A percentile compares a stretch with the other conserved stretches of the same genome.
Conservation (phyloP, 805 yeast species). For the Huiozyma naganishii region DNA sequence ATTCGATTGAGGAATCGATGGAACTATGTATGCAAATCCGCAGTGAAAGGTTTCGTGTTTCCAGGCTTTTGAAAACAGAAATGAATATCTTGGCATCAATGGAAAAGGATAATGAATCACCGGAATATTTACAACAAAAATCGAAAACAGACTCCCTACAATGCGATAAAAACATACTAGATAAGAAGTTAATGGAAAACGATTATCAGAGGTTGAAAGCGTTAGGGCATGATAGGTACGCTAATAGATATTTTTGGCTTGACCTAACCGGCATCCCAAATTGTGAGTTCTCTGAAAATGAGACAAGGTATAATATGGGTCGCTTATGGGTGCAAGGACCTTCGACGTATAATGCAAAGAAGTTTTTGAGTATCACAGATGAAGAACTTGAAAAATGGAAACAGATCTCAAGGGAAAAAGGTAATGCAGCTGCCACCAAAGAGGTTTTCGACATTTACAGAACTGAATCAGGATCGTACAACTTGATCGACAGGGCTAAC, state of each 20-base stretch:
- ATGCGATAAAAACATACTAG: constrained; percentile 41
- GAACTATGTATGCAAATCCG: constrained; percentile 25
- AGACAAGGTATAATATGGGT: constrained; percentile 66
- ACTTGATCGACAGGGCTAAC: constrained; percentile 9
- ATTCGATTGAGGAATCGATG: constrained; percentile 23
- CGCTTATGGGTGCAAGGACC: constrained; percentile 92
- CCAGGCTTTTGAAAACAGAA: constrained; percentile 13
- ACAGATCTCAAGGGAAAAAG: constrained; percentile 9
- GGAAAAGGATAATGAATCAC: constrained; percentile 7
- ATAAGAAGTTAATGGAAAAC: constrained; percentile 49
- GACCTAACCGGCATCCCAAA: constrained; percentile 74
- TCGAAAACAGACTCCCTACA: constrained; percentile 33
- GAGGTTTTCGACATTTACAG: constrained; percentile 15
- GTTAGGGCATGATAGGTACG: constrained; percentile 75
- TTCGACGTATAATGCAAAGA: constrained; percentile 34
- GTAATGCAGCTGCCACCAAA: constrained; percentile 17
- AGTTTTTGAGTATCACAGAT: constrained; percentile 24
- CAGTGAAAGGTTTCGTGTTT: constrained; percentile 25
- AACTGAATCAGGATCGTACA: constrained; percentile 12
- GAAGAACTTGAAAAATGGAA: constrained; percentile 25
- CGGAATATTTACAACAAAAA: constrained; percentile 17
- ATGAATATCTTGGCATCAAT: constrained; percentile 13
- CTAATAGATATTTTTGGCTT: constrained; percentile 92
- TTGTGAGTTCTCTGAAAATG: constrained; percentile 31
- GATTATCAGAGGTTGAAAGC: constrained; percentile 69